These are phyloP conservation scores for Fusarium clavum DNA, from an alignment of 2,329 filamentous ascomycete species.

Conservation along the genomic window DNA sequence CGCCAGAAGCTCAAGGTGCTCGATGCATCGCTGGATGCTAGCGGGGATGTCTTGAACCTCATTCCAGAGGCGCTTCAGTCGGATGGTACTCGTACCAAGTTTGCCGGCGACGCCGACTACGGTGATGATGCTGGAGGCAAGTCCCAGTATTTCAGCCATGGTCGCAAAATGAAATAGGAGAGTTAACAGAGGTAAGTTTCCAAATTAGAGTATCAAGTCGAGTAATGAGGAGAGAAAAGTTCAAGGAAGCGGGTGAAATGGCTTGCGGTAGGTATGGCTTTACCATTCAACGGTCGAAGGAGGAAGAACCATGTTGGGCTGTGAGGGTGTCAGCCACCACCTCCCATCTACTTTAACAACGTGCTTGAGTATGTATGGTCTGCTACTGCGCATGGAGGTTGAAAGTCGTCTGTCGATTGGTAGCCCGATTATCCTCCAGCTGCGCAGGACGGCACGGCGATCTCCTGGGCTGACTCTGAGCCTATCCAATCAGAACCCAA, in stretches of 20 bases:
- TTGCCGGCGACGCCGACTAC: constrained; percentile 29
- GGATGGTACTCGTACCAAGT: constrained; percentile 10
- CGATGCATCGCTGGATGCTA: constrained; percentile 2
- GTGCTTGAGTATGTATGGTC: background rate
- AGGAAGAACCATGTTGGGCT: background rate
- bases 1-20: background rate
- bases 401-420: background rate
- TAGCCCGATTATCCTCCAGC: background rate
- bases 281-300: too few relatives aligned
- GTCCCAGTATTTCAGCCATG: constrained; percentile 34
- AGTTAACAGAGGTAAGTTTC: rapidly evolving
- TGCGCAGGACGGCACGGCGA: background rate
- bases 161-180: background rate
- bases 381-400: background rate
- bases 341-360: background rate
- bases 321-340: background rate
- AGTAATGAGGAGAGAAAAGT: too few relatives aligned
- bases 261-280: too few relatives aligned
- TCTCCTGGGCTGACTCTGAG: background rate
- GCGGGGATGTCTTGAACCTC: constrained; percentile 25
- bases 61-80: constrained; percentile 33
- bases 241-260: too few relatives aligned
- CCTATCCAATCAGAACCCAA: background rate
- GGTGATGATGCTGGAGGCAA: constrained; percentile 31
- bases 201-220: too few relatives aligned